Evolutionary conservation across 2,329 filamentous ascomycete species (phyloP).

Genomic region (Xylaria sp.): DNA sequence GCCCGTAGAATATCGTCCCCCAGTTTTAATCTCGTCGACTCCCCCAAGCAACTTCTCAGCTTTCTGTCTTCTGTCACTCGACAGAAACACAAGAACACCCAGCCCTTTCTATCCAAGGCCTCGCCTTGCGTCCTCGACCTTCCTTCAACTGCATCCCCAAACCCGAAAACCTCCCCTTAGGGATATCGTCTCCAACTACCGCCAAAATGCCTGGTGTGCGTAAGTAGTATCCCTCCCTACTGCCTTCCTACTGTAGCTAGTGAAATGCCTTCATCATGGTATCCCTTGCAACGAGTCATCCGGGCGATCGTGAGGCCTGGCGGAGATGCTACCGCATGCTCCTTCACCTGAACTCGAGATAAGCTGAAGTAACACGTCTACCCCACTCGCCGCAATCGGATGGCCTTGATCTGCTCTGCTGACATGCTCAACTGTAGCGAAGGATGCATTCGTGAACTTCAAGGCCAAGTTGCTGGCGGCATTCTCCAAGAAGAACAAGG

Average conservation of each 20-base stretch:
- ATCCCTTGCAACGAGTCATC: constrained; percentile 2
- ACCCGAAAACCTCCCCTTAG: neutral
- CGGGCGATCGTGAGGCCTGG: neutral
- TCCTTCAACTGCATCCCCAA: constrained; percentile 1
- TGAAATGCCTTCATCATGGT: neutral
- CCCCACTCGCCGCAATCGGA: constrained; percentile 3
- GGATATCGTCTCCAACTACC: constrained; percentile 20
- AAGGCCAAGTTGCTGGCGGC: constrained; percentile 58
- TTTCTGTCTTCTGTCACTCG: constrained; percentile 18
- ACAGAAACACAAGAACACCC: constrained; percentile 6
- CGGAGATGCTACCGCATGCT: neutral
- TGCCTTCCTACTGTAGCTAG: constrained; percentile 1
- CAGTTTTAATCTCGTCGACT: constrained; percentile 32
- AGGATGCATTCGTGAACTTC: constrained; percentile 55
- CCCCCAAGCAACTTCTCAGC: constrained; percentile 13
- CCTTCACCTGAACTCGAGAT: neutral
- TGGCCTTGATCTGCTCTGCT: constrained; percentile 15
- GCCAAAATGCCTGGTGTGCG: constrained; percentile 56
- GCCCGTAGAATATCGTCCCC: constrained; percentile 32
- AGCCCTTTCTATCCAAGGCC: neutral
- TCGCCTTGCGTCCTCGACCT: constrained; percentile 15
- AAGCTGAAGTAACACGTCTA: neutral
- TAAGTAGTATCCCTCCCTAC: constrained; percentile 40
- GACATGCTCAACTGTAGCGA: constrained; percentile 41
- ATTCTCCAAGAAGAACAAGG: constrained; percentile 52